phyloP scores from a whole-genome alignment of 1,284 basidiomycete genomes.

The Ganoderma meredithae region DNA sequence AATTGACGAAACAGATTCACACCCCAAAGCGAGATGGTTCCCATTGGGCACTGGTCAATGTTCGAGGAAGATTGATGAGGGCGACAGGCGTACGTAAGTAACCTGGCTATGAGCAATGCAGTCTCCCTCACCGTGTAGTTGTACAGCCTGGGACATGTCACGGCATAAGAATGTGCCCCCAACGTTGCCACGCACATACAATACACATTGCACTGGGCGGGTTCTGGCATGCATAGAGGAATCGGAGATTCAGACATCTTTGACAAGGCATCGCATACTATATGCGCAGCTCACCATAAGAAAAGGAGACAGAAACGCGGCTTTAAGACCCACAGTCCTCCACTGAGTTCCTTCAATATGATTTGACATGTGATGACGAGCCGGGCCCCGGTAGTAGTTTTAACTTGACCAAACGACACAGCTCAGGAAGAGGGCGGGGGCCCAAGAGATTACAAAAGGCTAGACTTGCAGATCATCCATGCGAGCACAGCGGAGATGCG shows the following conservation, averaged over 20 bases:
- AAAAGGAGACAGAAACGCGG: too few species aligned
- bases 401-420: too few species aligned
- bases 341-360: not conserved
- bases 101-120: not conserved
- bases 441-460: not conserved
- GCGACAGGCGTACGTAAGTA: not conserved
- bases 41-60: not conserved
- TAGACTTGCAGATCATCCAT: slow-evolving; percentile 1
- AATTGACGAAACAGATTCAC: not conserved
- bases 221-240: not conserved
- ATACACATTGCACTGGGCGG: not conserved
- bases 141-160: not conserved
- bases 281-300: too few species aligned
- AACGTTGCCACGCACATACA: not conserved
- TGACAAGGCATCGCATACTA: too few species aligned
- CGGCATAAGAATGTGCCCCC: not conserved
- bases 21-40: slow-evolving; percentile 6
- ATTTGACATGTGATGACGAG: too few species aligned
- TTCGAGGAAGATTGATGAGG: not conserved
- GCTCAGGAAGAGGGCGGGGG: too few species aligned
- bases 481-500: not conserved
- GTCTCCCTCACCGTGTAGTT: not conserved
- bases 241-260: too few species aligned
- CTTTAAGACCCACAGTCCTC: not conserved
- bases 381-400: too few species aligned